Evolutionary conservation across 805 yeast genomes (phyloP), one percentile per base, ranked within the genome.

Genomic region (Zygoascus biomembranicola): DNA sequence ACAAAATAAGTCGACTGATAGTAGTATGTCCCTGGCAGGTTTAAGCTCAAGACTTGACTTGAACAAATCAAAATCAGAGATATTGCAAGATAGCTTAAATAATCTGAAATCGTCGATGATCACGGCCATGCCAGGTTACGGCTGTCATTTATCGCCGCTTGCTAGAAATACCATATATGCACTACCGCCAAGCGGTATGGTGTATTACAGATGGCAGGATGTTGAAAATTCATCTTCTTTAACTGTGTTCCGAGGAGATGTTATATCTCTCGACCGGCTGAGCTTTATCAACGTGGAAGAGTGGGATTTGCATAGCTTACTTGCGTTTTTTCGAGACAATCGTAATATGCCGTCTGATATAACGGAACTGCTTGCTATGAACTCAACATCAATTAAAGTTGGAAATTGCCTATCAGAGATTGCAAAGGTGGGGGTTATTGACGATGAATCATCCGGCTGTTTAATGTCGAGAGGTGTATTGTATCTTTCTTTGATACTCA

Each of bases 391-490:
- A 19, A 75, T 85, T 56, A 76, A 76, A 61, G 80, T 80, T 1
- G 95, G 90, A 1, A 77, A 80, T 59, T 88, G 96, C 68, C 72
- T 88, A 46, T 73, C 82, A 9, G 96, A 88, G 69, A 83, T 86
- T 47, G 74, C 85, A 35, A 87, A 53, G 44, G 90, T 87, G 28
- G 96, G 96, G 28, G 81, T 79, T 47, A 78, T 88, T 39, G 95
- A 87, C 64, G 78, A 86, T 1, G 84, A 84, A 35, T 81, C 92
- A 9, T 78, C 88, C 59, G 96, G 96, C 8, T 88, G 96, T 70
- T 79, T 88, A 63, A 87, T 90, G 0, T 85, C 95, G 0, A 71
- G 78, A 47, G 77, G 85, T 42, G 90, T 88, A 0, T 73, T 88
- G 57, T 75, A 77, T 59, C 73, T 81, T 5, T 83, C 95, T 1